Percentiles rank a stretch among this genome's conserved stretches.
phyloP scores from a whole-genome alignment of 1,139 yeast species.

The Candida dubliniensis region DNA sequence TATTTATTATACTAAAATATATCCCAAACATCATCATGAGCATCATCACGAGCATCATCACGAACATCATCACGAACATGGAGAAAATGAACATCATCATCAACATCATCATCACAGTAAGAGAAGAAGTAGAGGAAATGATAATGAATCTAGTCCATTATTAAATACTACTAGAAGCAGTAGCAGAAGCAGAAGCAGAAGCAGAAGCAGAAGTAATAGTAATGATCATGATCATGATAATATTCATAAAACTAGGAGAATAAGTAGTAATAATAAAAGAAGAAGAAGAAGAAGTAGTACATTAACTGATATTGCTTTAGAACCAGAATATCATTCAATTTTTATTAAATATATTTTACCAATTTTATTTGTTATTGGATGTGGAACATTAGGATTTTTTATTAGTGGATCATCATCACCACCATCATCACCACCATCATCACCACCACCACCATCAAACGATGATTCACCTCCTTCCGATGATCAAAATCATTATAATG shows the following conservation, averaged over 20 bases:
- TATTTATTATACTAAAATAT: constrained; percentile 51
- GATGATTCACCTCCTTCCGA: constrained; percentile 12
- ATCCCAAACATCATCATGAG: constrained; percentile 34
- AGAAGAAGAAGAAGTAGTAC: constrained; percentile 45
- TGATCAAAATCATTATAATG: too few relatives aligned
- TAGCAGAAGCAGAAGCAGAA: too few relatives aligned
- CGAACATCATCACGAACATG: neutral
- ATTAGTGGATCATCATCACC: constrained; percentile 26
- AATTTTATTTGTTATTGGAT: constrained; percentile 58
- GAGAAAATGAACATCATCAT: constrained; percentile 3
- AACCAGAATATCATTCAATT: constrained; percentile 43
- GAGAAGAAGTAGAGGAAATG: constrained; percentile 1
- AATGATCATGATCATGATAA: constrained; percentile 2
- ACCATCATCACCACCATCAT: too few relatives aligned
- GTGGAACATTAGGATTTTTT: constrained; percentile 66
- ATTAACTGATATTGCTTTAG: constrained; percentile 45
- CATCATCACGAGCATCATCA: constrained; percentile 13
- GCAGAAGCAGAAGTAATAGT: neutral
- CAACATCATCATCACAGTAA: constrained; percentile 5
- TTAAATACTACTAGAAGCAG: too few relatives aligned
- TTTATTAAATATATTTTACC: constrained; percentile 60
- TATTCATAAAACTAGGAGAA: too few relatives aligned
- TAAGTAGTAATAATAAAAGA: constrained; percentile 13
- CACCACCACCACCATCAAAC: too few relatives aligned
- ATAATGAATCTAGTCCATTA: too few relatives aligned